Base-by-base conservation (phyloP, 2,329 filamentous ascomycete genomes). In the Ilyonectria mors-panacis region DNA sequence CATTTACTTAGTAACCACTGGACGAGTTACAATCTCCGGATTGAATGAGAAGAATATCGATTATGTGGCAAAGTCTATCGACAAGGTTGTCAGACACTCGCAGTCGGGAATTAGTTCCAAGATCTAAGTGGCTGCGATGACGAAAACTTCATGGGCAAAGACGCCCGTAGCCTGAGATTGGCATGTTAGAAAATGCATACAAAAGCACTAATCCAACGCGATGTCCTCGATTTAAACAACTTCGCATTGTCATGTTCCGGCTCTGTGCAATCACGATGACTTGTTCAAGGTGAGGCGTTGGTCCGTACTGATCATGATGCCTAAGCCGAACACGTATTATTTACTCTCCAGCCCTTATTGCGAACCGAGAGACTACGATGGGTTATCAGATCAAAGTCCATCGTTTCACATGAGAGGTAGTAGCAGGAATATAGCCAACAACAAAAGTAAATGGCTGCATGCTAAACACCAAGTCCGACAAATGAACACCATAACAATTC, bases 1-100 rank as follows among this genome's bases (percentile, higher is more conserved):
- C 39, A 66, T 70, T 28, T 68, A 70, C 21, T 39, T 70, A 7
- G 58, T 65, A 17, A 57, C 47, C 33, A 57, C 58, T 9, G 63
- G 58, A 8, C 51, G 63, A 9, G 48, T 65, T 5, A 65, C 63
- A n/a, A 42, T 66, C 12, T 66, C 63, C 19, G 58, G 63, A 10
- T 19, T 66, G 35, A 62, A 66, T 4, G 53, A 53, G 53, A 33
- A 35, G 19, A 66, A 66, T 17, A 62, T 66, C 19, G 63, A 61
- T 30, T 66, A 66, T 26, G 63, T 66, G 2, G 63, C 63, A 10
- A 66, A 57, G 58, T 66, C 63, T 13, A 62, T 58, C 12, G 53
- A 66, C 37, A 61, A 47, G 1, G 51, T 66, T 4, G 45, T 61
- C n/a, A 12, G 63, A 47, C 51, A 58, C 23, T 61, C 53, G 5